Base-by-base conservation (phyloP, 139 green algal genomes). In the Picochlorum sp. region DNA sequence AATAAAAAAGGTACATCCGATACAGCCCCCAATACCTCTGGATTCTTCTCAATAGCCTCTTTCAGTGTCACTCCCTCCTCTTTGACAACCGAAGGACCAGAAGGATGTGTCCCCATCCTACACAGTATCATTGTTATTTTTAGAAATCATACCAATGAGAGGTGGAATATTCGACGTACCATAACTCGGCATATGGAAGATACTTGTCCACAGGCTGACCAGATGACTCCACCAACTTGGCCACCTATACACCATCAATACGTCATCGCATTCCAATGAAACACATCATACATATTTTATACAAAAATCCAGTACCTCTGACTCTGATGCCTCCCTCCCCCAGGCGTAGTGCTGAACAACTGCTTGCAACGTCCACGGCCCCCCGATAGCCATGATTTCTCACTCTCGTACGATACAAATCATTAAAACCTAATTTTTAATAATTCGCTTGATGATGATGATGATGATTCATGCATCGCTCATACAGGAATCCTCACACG, bases 31-130 rank as follows among this genome's bases (percentile, higher is more conserved):
- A 97, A 74, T 3, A 85, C 67, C 38, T 80, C 52, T 2, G 88
- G 83, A 62, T 91, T 67, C n/a, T 58, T 47, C 8, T 74, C 69
- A 6, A 96, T 80, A 80, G 81, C 89, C 2, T 52, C 60, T 23
- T 67, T 47, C 49, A 97, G 73, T n/a, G 62, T 76, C 7, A 58
- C 63, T 2, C 67, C 15, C 3, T 60, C 31, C 18, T 68, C 49
- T 62, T 59, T 8, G n/a, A 97, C 65, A 7, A 80, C 44, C 6
- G 88, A 87, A 14, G 89, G 88, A 7, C 85, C 90, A 20, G 74
- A 93, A 1, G 90, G 89, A 65, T 99, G 93, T 2, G 92, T 96
- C 15, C 93, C 93, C 86, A 97, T 97, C 89, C 89, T 85, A 64
- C 55, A 34, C 2, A 38, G 13, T 5, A 45, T 24, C 24, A 59